Percentiles rank a stretch among this genome's conserved stretches.
Evolutionary conservation across 306 rosid species (phyloP).

Genomic region (Cicer yamashitae): DNA sequence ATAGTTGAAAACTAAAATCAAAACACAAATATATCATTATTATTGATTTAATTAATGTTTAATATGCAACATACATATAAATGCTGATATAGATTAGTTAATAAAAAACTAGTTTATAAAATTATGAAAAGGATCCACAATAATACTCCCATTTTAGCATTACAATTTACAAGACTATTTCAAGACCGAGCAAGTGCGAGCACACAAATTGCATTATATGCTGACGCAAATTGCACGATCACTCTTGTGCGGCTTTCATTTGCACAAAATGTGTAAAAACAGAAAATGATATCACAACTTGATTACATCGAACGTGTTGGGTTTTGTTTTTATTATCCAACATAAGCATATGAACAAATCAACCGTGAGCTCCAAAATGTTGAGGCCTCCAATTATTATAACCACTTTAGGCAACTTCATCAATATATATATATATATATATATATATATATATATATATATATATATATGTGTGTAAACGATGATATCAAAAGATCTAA

Average conservation of each 20-base stretch:
- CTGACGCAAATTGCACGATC: constrained; percentile 39
- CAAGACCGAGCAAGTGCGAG: background rate
- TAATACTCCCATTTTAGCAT: background rate
- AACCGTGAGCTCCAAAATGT: constrained; percentile 40
- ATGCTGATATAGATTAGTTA: too few relatives aligned
- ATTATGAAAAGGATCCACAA: too few relatives aligned
- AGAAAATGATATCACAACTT: constrained; percentile 52
- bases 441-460: too few relatives aligned
- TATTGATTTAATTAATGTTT: too few relatives aligned
- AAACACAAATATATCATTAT: too few relatives aligned
- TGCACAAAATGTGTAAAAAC: constrained; percentile 37
- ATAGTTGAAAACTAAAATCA: too few relatives aligned
- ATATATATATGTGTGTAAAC: too few relatives aligned
- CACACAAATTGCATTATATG: constrained; percentile 49
- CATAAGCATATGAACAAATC: constrained; percentile 42
- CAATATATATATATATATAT: too few relatives aligned
- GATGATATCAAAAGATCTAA: constrained; percentile 32
- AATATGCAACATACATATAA: too few relatives aligned
- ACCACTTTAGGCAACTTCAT: constrained; percentile 35
- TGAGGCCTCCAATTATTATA: constrained; percentile 45
- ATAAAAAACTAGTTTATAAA: too few relatives aligned
- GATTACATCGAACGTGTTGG: constrained; percentile 37
- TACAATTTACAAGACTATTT: constrained; percentile 1
- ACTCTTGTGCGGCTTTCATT: constrained; percentile 39
- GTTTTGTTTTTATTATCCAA: constrained; percentile 36